A percentile compares a stretch with the other conserved stretches of the same genome.
phyloP scores from a whole-genome alignment of 75 land plant species.

The Picea sitchensis region DNA sequence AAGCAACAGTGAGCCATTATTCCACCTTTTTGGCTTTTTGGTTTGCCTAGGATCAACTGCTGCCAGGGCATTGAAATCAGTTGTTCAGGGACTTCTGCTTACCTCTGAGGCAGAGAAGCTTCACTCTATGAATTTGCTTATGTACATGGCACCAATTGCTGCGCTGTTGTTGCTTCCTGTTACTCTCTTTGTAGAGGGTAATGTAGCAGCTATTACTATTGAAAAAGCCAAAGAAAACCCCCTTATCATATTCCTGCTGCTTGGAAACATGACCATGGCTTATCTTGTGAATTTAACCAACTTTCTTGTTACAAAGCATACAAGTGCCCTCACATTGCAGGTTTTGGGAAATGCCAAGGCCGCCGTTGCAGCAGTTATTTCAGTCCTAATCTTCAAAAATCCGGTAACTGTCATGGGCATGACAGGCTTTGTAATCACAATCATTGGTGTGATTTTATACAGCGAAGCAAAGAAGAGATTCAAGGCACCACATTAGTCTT shows the following conservation, averaged over 20 bases:
- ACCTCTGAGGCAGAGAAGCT: constrained; percentile 76
- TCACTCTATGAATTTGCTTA: constrained; percentile 82
- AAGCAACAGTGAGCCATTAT: constrained; percentile 78
- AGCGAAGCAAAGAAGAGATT: constrained; percentile 89
- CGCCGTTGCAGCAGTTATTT: constrained; percentile 81
- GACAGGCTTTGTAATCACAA: constrained; percentile 71
- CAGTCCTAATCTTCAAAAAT: constrained; percentile 76
- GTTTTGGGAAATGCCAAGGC: constrained; percentile 94
- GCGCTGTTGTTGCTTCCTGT: constrained; percentile 59
- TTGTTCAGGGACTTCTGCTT: constrained; percentile 75
- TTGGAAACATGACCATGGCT: constrained; percentile 77
- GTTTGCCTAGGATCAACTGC: constrained; percentile 78
- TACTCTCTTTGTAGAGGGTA: constrained; percentile 56
- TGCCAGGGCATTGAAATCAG: constrained; percentile 82
- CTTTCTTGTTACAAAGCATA: constrained; percentile 88
- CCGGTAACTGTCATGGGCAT: constrained; percentile 88
- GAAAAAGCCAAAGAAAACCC: constrained; percentile 41
- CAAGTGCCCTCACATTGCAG: constrained; percentile 84
- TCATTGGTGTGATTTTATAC: constrained; percentile 81
- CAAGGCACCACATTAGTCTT: constrained; percentile 16
- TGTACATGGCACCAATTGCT: constrained; percentile 92
- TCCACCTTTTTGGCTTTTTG: constrained; percentile 76
- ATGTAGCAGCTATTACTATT: constrained; percentile 43
- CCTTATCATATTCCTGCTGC: constrained; percentile 45
- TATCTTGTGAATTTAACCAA: constrained; percentile 83